A percentile compares a stretch with the other conserved stretches of the same genome.
Conservation (phyloP, 225 moss, liverwort and hornwort species). For the Pseudoscleropodium purum region DNA sequence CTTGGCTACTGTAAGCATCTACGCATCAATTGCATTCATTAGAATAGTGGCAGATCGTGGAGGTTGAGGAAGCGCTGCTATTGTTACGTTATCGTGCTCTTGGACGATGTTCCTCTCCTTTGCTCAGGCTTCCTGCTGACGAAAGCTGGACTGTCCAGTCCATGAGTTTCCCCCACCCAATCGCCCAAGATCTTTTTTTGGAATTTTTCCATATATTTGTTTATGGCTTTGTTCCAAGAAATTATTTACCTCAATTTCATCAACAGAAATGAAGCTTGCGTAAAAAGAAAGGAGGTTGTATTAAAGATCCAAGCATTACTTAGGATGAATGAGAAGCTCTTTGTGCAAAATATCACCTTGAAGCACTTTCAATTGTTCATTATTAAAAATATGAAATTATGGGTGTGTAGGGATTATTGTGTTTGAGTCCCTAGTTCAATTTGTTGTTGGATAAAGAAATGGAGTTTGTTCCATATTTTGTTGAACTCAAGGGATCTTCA, state of each 20-base stretch:
- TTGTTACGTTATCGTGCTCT: neutral
- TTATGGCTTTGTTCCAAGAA: neutral
- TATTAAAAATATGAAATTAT: neutral
- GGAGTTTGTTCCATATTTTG: neutral
- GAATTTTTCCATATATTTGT: neutral
- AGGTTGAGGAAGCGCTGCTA: neutral
- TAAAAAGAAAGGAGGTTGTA: neutral
- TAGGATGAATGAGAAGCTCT: neutral
- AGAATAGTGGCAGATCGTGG: neutral
- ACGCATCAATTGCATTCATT: neutral
- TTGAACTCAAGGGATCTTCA: neutral
- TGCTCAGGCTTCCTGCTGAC: neutral
- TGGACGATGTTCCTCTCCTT: neutral
- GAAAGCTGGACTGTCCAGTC: neutral
- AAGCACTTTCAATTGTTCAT: neutral
- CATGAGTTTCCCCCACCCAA: no score
- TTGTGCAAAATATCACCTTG: neutral
- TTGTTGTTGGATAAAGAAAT: neutral
- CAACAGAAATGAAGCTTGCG: neutral
- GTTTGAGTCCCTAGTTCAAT: neutral
- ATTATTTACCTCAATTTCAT: neutral
- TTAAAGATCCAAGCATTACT: neutral
- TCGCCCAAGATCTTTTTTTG: neutral
- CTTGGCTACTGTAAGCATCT: neutral
- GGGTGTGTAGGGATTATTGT: rapidly evolving